Evolutionary conservation across 176 grass and related monocot genomes (phyloP), one percentile per base, ranked within the genome.

Genomic region (Chrysopogon serrulatus): DNA sequence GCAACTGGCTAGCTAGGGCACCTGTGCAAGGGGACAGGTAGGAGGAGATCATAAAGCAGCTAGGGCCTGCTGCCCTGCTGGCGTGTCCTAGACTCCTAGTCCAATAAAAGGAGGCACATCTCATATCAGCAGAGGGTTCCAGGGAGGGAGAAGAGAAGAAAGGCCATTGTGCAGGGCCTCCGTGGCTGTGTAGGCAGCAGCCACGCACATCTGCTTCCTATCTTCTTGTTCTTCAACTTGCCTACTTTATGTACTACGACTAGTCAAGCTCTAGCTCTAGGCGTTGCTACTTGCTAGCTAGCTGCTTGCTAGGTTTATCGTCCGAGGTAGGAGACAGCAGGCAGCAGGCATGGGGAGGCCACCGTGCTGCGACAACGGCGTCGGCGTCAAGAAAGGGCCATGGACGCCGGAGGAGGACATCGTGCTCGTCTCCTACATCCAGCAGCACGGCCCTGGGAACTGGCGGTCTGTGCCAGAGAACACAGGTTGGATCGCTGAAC

Each of bases 391-490:
- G 37, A 39, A 39, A 39, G 37, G 37, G 37, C 37, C 37, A 8
- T 39, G 37, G 37, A 39, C 37, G 37, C 37, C 37, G 37, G 37
- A 39, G 37, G 37, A 39, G 37, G 37, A 39, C 37, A 39, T 39
- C 37, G 37, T 39, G 6, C 37, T 39, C 37, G 37, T 39, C 37
- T 39, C 37, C 37, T 39, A 39, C 37, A 39, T 39, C 37, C 37
- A 39, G 37, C 37, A 39, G 37, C 37, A 39, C 37, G 37, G 37
- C 37, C 37, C 37, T 6, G 37, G 5, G 37, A 39, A 39, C 37
- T 39, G 89, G 89, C 80, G 85, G 0, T 90, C 85, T 0, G 84
- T 90, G 60, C 89, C 89, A 0, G 84, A 87, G 76, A 90, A 90
- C 80, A 90, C 89, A 1, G 89, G 89, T 87, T 31, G 16, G 63